Percentiles rank a stretch among this genome's conserved stretches.
Evolutionary conservation across 1,139 yeast genomes (phyloP).

Genomic region (Blastobotrys malaysiensis): DNA sequence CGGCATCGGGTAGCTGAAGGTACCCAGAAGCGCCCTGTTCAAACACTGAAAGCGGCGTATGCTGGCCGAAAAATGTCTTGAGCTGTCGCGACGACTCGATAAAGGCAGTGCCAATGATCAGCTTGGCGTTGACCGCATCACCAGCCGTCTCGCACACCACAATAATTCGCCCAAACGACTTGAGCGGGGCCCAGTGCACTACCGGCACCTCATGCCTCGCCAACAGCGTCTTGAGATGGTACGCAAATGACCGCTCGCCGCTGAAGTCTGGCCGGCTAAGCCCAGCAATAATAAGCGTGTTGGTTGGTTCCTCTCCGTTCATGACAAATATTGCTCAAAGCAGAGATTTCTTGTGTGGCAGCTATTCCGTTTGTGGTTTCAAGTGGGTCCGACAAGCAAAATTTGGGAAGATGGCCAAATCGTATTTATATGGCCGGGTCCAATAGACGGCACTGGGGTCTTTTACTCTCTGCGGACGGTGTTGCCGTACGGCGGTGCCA

Average conservation of each 20-base stretch:
- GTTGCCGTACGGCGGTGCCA: neutral
- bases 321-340: neutral
- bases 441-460: neutral
- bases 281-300: slow-evolving; percentile 23
- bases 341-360: neutral
- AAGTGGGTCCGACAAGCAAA: neutral
- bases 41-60: slow-evolving; percentile 20
- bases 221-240: slow-evolving; percentile 4
- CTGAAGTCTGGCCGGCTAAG: slow-evolving; percentile 17
- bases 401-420: neutral
- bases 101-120: slow-evolving; percentile 5
- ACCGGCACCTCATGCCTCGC: slow-evolving; percentile 6
- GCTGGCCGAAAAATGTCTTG: slow-evolving; percentile 20
- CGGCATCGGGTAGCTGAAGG: slow-evolving; percentile 37
- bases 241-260: slow-evolving; percentile 5
- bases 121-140: slow-evolving; percentile 28
- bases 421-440: neutral
- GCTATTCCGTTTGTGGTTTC: neutral
- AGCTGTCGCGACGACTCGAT: slow-evolving; percentile 11
- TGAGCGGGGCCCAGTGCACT: slow-evolving; percentile 35
- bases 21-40: slow-evolving; percentile 17
- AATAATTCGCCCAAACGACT: slow-evolving; percentile 34
- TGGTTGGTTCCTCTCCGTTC: slow-evolving; percentile 16
- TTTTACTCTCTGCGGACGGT: neutral
- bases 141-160: slow-evolving; percentile 29